These are phyloP conservation scores for Aspergillus jensenii DNA, from an alignment of 2,329 filamentous ascomycete species.

Conservation along the genomic window DNA sequence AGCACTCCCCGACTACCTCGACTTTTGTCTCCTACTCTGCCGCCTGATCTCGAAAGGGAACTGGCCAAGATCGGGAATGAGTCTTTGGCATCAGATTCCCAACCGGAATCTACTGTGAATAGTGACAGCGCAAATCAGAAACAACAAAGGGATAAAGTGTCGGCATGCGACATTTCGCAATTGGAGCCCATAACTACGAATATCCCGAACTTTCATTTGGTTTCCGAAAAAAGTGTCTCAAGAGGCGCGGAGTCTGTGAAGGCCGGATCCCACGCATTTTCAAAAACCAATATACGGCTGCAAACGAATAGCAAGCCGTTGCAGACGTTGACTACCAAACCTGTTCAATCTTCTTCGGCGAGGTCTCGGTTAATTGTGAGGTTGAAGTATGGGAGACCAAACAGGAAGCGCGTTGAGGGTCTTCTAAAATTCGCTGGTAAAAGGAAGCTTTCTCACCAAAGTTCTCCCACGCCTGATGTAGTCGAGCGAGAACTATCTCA, in stretches of 20 bases:
- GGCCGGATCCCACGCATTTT: constrained; percentile 7
- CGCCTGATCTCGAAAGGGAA: constrained; percentile 55
- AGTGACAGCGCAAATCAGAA: constrained; percentile 22
- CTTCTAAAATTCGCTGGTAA: constrained; percentile 46
- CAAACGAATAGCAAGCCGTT: constrained; percentile 5
- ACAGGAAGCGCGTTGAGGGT: constrained; percentile 48
- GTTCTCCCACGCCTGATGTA: constrained; percentile 25
- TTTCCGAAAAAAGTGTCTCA: constrained; percentile 13
- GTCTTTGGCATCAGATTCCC: constrained; percentile 21
- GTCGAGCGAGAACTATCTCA: constrained; percentile 21
- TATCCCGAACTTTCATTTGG: constrained; percentile 12
- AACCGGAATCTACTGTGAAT: constrained; percentile 18
- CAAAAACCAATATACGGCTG: constrained; percentile 6
- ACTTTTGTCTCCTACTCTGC: constrained; percentile 59
- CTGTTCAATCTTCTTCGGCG: constrained; percentile 2
- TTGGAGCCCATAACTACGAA: constrained; percentile 18
- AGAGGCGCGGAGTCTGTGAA: constrained; percentile 8
- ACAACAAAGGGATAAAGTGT: constrained; percentile 16
- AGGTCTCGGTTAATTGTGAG: constrained; percentile 46
- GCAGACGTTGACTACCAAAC: constrained; percentile 10
- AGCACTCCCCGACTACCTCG: constrained; percentile 46
- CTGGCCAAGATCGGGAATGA: constrained; percentile 45
- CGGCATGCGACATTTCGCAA: constrained; percentile 16
- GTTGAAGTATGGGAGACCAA: constrained; percentile 53
- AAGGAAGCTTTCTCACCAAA: constrained; percentile 28